phyloP scores from a whole-genome alignment of 306 rosid genomes.

The Vigna mungo region DNA sequence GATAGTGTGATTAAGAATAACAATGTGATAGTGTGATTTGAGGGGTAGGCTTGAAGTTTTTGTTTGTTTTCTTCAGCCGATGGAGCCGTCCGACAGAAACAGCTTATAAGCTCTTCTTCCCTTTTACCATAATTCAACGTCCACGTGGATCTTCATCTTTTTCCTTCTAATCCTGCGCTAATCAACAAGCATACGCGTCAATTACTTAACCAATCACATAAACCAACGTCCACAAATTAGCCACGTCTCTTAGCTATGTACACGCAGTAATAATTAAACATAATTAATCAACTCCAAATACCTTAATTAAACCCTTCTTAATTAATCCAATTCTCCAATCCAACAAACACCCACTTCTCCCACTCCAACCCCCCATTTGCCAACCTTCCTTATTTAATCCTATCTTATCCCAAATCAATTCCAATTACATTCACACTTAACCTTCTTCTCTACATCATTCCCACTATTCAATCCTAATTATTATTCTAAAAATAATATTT shows the following conservation, averaged over 20 bases:
- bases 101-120: not conserved
- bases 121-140: not conserved
- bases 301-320: not conserved
- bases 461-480: slow-evolving; percentile 5
- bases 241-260: slow-evolving; percentile 32
- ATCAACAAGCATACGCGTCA: not conserved
- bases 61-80: not conserved
- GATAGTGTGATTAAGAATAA: too few species aligned
- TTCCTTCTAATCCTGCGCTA: slow-evolving; percentile 9
- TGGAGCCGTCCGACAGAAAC: slow-evolving; percentile 6
- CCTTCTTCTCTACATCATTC: slow-evolving; percentile 5
- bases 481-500: too few species aligned
- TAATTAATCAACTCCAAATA: not conserved
- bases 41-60: not conserved
- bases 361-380: slow-evolving; percentile 38
- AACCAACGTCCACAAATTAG: not conserved
- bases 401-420: not conserved
- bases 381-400: slow-evolving; percentile 5
- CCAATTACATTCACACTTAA: slow-evolving; percentile 3
- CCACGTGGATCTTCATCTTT: not conserved
- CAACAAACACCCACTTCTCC: slow-evolving; percentile 20
- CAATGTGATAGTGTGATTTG: not conserved
- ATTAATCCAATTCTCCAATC: slow-evolving; percentile 14
- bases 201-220: not conserved
- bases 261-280: not conserved